These are phyloP conservation scores for Trametes maxima DNA, from an alignment of 768 basidiomycete genomes.

Conservation along the genomic window DNA sequence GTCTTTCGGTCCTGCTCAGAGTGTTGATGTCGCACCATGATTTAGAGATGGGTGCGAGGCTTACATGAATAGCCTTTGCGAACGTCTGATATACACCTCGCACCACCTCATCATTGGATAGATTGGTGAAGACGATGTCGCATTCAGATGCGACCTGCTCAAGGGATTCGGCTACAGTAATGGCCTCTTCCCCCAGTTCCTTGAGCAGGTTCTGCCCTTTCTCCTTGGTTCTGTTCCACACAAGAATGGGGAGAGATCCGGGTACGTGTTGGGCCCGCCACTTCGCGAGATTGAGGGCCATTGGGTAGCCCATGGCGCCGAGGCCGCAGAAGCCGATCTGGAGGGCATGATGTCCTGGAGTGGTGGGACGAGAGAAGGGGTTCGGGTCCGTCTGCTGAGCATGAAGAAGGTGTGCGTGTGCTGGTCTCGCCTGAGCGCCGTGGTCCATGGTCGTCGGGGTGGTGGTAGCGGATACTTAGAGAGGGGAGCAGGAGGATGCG, in stretches of 20 bases:
- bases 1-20: slow-evolving; percentile 39
- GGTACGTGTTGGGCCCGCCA: slow-evolving; percentile 42
- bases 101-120: slow-evolving; percentile 73
- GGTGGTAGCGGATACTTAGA: not conserved
- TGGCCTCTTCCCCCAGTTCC: slow-evolving; percentile 55
- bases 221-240: slow-evolving; percentile 74
- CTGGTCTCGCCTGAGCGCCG: not conserved
- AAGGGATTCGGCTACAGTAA: slow-evolving; percentile 56
- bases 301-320: slow-evolving; percentile 72
- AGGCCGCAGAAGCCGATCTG: slow-evolving; percentile 54
- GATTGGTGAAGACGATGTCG: slow-evolving; percentile 76
- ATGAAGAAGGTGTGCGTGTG: slow-evolving; percentile 12
- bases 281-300: slow-evolving; percentile 80
- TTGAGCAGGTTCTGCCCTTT: slow-evolving; percentile 61
- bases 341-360: slow-evolving; percentile 44
- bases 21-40: not conserved
- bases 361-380: slow-evolving; percentile 63
- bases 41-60: not conserved
- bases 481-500: not conserved
- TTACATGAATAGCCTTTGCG: slow-evolving; percentile 58
- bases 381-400: slow-evolving; percentile 15
- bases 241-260: slow-evolving; percentile 53
- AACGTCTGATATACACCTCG: slow-evolving; percentile 64
- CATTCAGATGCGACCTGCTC: slow-evolving; percentile 64
- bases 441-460: slow-evolving; percentile 9